A percentile compares a stretch with the other conserved stretches of the same genome.
Evolutionary conservation across 225 moss, liverwort and hornwort species (phyloP).

Genomic region (Physcomitrium patens): DNA sequence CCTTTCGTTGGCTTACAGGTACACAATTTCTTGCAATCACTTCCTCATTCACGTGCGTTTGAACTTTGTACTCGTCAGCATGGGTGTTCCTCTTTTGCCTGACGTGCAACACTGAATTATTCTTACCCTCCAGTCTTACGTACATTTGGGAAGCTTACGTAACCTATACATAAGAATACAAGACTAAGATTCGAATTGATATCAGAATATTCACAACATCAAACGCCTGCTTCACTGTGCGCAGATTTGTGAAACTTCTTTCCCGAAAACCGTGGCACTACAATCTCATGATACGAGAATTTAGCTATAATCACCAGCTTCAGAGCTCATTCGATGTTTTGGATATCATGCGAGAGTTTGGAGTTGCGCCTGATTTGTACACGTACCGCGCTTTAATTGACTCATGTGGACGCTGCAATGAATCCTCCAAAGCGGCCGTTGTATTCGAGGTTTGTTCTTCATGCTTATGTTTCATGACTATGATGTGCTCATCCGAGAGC

Average conservation of each 20-base stretch:
- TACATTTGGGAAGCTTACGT: neutral
- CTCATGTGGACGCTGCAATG: constrained; percentile 75
- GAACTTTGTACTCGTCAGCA: constrained; percentile 7
- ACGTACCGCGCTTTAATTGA: constrained; percentile 87
- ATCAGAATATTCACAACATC: neutral
- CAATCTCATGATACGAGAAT: constrained; percentile 83
- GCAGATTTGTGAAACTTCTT: constrained; percentile 78
- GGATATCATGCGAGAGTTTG: constrained; percentile 69
- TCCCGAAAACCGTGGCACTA: constrained; percentile 81
- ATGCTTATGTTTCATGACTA: constrained; percentile 13
- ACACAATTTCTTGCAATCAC: constrained; percentile 24
- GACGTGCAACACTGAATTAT: neutral
- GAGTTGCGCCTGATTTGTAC: constrained; percentile 73
- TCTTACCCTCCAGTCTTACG: constrained; percentile 5
- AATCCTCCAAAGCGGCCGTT: constrained; percentile 68
- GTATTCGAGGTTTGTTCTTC: constrained; percentile 72
- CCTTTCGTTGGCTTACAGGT: constrained; percentile 69
- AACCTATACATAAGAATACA: constrained; percentile 3
- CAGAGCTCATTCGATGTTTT: constrained; percentile 65
- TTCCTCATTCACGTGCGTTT: constrained; percentile 19
- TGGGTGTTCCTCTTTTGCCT: constrained; percentile 10
- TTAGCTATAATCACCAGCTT: constrained; percentile 69
- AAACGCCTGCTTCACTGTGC: constrained; percentile 34
- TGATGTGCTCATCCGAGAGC: constrained; percentile 21
- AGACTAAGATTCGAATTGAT: neutral